Evolutionary conservation across 1,139 yeast genomes (phyloP).

Genomic region (Candida gigantensis): DNA sequence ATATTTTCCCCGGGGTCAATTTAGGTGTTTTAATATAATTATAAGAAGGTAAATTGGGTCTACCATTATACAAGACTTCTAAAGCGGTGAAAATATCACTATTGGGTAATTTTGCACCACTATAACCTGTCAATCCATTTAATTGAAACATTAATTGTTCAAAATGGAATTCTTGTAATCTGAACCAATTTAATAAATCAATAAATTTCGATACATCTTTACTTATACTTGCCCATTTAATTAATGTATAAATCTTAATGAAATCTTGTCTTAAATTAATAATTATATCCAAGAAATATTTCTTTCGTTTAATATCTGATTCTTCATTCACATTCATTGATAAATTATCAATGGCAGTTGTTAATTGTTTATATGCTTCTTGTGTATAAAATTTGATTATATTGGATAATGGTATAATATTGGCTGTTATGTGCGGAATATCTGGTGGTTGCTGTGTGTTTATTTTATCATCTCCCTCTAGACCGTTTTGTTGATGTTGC

Average conservation of each 20-base stretch:
- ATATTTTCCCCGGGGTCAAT: constrained; percentile 56
- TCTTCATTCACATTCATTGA: constrained; percentile 39
- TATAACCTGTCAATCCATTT: constrained; percentile 59
- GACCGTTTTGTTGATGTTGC: constrained; percentile 1
- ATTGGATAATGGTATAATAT: constrained; percentile 63
- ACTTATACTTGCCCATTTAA: constrained; percentile 82
- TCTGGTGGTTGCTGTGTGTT: constrained; percentile 36
- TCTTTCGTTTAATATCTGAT: constrained; percentile 64
- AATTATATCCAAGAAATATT: constrained; percentile 64
- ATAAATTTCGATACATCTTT: constrained; percentile 72
- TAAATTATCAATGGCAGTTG: constrained; percentile 61
- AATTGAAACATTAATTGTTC: constrained; percentile 57
- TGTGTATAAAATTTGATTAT: constrained; percentile 62
- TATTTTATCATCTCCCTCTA: not conserved
- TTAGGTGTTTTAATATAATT: constrained; percentile 53
- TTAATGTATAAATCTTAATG: constrained; percentile 76
- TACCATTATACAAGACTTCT: constrained; percentile 76
- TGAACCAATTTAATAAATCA: constrained; percentile 83
- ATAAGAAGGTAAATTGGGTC: constrained; percentile 75
- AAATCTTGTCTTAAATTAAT: constrained; percentile 78
- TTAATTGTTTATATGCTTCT: constrained; percentile 65
- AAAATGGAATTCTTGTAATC: constrained; percentile 70
- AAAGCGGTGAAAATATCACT: constrained; percentile 86
- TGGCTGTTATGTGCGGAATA: constrained; percentile 75
- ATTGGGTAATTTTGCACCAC: constrained; percentile 87